Conservation (phyloP, 345 rosid genomes). For the Eucalyptus marginata region DNA sequence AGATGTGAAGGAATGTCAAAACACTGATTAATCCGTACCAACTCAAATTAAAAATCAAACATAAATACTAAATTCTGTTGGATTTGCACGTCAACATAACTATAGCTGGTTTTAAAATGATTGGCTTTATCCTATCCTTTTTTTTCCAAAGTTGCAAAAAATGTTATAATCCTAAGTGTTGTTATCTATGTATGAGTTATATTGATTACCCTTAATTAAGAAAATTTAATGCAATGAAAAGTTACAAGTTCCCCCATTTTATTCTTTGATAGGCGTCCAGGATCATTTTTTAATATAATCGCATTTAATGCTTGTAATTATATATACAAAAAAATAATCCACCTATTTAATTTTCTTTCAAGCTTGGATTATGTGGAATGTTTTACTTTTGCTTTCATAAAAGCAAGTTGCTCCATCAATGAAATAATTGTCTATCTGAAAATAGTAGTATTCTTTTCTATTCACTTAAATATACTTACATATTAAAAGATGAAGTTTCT, state of each 20-base stretch:
- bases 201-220: not conserved
- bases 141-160: not conserved
- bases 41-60: not conserved
- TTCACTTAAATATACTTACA: not conserved
- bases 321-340: not conserved
- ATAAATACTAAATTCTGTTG: not conserved
- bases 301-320: not conserved
- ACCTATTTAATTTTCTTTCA: not conserved
- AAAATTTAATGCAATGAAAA: not conserved
- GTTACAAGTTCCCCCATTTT: not conserved
- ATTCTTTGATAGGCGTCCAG: not conserved
- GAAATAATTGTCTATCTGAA: not conserved
- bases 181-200: not conserved
- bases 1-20: not conserved
- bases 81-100: not conserved
- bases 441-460: not conserved
- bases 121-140: not conserved
- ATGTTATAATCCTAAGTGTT: not conserved
- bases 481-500: not conserved
- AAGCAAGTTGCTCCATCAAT: not conserved
- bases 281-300: not conserved
- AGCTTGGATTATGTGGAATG: not conserved
- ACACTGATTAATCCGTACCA: not conserved
- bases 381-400: not conserved
- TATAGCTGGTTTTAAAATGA: not conserved